Evolutionary conservation across 2,329 filamentous ascomycete genomes (phyloP).

Genomic region (Neofusicoccum kwambonambiense): DNA sequence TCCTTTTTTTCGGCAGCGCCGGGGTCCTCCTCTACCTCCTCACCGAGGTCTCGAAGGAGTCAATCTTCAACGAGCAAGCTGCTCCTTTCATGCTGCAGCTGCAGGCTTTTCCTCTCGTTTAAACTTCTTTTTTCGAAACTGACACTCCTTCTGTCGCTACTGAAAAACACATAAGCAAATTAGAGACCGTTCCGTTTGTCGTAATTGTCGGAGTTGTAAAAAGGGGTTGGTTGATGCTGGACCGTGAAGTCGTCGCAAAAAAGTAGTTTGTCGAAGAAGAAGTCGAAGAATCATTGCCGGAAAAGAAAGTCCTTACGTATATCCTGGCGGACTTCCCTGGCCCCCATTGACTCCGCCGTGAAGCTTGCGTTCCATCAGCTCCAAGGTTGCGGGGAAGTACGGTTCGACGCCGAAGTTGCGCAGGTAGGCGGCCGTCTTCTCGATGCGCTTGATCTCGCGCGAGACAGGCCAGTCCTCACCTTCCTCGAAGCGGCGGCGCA

Average conservation of each 20-base stretch:
- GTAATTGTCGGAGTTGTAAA: conserved; percentile 2
- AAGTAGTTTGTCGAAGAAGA: conserved; percentile 1
- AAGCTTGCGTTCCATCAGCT: conserved; percentile 41
- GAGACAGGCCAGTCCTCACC: conserved; percentile 53
- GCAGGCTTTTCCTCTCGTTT: conserved; percentile 1
- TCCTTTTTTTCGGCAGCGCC: background rate
- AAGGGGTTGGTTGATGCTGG: background rate
- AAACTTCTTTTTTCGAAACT: background rate
- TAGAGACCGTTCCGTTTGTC: conserved; percentile 1
- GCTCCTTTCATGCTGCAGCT: background rate
- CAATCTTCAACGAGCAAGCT: conserved; percentile 8
- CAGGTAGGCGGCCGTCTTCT: conserved; percentile 55
- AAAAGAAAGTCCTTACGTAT: conserved; percentile 14
- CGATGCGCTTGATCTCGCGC: conserved; percentile 55
- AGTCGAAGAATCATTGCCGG: background rate
- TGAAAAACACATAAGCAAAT: conserved; percentile 9
- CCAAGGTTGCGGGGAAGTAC: conserved; percentile 53
- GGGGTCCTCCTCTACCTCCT: background rate
- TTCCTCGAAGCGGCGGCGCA: conserved; percentile 50
- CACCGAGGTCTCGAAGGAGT: conserved; percentile 11
- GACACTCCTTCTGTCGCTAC: background rate
- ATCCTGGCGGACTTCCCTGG: conserved; percentile 14
- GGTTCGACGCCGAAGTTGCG: conserved; percentile 53
- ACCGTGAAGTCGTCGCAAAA: background rate
- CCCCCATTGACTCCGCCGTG: conserved; percentile 12